phyloP scores from a whole-genome alignment of 2,329 filamentous ascomycete genomes.

The Pezicula carpinea region DNA sequence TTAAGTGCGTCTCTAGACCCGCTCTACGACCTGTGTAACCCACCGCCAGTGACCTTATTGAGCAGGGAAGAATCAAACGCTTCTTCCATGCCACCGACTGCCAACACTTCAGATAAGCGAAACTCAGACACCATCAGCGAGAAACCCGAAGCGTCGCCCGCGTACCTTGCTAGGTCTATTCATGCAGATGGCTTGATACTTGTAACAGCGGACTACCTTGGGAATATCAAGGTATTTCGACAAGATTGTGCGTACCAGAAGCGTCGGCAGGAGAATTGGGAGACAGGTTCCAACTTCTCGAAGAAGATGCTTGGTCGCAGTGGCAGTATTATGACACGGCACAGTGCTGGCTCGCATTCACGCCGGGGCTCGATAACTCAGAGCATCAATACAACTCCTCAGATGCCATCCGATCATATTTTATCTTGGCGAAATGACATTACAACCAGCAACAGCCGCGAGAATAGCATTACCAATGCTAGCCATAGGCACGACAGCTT shows the following conservation, averaged over 20 bases:
- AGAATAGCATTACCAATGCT: conserved; percentile 26
- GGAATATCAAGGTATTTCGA: conserved; percentile 88
- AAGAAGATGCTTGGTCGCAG: conserved; percentile 28
- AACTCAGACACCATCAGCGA: conserved; percentile 22
- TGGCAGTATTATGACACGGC: conserved; percentile 37
- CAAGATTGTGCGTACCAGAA: conserved; percentile 88
- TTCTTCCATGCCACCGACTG: conserved; percentile 36
- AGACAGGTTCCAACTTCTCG: conserved; percentile 72
- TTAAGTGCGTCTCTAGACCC: conserved; percentile 64
- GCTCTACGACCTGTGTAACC: conserved; percentile 93
- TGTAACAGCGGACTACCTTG: conserved; percentile 82
- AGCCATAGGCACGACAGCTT: conserved; percentile 3
- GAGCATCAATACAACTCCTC: conserved; percentile 22
- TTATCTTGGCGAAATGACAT: conserved; percentile 80
- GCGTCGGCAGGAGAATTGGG: conserved; percentile 71
- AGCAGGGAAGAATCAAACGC: conserved; percentile 62
- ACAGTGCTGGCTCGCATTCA: conserved; percentile 38
- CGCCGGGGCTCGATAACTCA: conserved; percentile 39
- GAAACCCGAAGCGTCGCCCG: conserved; percentile 64
- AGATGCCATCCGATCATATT: conserved; percentile 62
- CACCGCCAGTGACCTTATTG: conserved; percentile 79
- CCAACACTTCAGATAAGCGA: conserved; percentile 17
- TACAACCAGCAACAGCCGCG: conserved; percentile 43
- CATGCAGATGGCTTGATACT: conserved; percentile 87
- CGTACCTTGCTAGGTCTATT: conserved; percentile 69